Base-by-base conservation (phyloP, 768 basidiomycete species). In the Fomitopsis pulvina region DNA sequence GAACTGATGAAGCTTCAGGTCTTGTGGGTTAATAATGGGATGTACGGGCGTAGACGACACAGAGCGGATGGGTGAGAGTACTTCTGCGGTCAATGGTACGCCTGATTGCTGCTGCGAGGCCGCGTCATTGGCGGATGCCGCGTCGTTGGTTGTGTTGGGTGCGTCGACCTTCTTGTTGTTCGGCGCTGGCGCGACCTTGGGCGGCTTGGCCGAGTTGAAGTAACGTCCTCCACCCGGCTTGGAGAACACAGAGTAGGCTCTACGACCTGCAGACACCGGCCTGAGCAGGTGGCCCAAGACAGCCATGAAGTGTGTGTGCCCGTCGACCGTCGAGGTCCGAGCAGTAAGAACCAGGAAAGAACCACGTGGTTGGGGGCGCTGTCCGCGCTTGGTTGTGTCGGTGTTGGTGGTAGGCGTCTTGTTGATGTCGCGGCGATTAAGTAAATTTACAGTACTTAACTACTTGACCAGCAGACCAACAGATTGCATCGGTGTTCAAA, bases 1-100 rank as follows among this genome's bases (percentile, higher is more conserved):
- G 67, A 92, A 92, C 47, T 87, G 85, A 62, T 91, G 87, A 10
- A 90, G 75, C 60, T 82, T 85, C 66, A 86, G 81, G 56, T 87
- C 86, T 54, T 82, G 79, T 10, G 83, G 62, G 47, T 74, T 79
- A 48, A 90, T 58, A 22, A 75, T 57, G 1, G 82, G 83, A 55
- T 87, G 84, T 10, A 68, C 49, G 52, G 71, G 56, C 45, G 54
- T 42, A 9, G 56, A 46, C 22, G 51, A 50, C 11, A 52, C 38
- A 9, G 56, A 34, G 30, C 44, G 48, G 43, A 34, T 50, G 41
- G 38, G 26, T 7, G 48, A 29, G 12, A 41, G 40, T 2, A 45
- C 30, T 27, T 46, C 59, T 2, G 48, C 4, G 1, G 10, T 48
- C 6, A 47, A 7, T 14, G 58, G 27, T 16, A 41, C 24, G 2